Conservation (phyloP, 495 filamentous ascomycete species). For the Penicillium egyptiacum region DNA sequence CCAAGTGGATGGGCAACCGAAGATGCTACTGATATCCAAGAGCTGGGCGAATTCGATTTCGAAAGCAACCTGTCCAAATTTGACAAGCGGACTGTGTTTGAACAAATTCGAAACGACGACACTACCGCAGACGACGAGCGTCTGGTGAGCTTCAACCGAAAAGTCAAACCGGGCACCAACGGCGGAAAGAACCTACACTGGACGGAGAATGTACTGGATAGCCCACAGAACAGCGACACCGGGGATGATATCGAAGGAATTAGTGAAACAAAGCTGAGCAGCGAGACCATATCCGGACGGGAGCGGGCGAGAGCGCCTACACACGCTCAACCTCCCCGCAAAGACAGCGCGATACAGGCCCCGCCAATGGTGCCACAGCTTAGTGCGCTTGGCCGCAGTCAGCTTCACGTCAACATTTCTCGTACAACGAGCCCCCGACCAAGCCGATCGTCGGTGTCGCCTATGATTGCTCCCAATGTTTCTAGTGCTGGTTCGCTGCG, state of each 20-base stretch:
- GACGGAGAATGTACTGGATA: conserved; percentile 85
- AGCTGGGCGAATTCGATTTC: conserved; percentile 92
- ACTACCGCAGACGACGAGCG: conserved; percentile 84
- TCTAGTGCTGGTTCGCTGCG: conserved; percentile 41
- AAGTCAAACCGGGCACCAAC: conserved; percentile 70
- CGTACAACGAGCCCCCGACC: conserved; percentile 47
- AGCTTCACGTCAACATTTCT: conserved; percentile 35
- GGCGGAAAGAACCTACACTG: conserved; percentile 90
- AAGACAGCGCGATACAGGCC: conserved; percentile 54
- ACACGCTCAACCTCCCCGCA: conserved; percentile 58
- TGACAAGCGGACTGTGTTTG: conserved; percentile 86
- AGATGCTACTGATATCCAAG: conserved; percentile 96
- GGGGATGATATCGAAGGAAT: conserved; percentile 59
- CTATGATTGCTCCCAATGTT: conserved; percentile 35
- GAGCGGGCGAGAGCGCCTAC: conserved; percentile 52
- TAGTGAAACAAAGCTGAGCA: conserved; percentile 56
- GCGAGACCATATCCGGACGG: conserved; percentile 54
- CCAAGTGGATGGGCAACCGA: conserved; percentile 95
- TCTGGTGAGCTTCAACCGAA: conserved; percentile 84
- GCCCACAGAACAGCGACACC: conserved; percentile 65
- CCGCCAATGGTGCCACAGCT: conserved; percentile 39
- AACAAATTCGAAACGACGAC: conserved; percentile 83
- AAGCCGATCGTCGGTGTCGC: conserved; percentile 39
- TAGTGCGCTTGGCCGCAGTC: conserved; percentile 37
- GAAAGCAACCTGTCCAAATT: conserved; percentile 84